Evolutionary conservation across 257 asterid genomes (phyloP), one percentile per base, ranked within the genome.

Genomic region (Oldenlandia corymbosa): DNA sequence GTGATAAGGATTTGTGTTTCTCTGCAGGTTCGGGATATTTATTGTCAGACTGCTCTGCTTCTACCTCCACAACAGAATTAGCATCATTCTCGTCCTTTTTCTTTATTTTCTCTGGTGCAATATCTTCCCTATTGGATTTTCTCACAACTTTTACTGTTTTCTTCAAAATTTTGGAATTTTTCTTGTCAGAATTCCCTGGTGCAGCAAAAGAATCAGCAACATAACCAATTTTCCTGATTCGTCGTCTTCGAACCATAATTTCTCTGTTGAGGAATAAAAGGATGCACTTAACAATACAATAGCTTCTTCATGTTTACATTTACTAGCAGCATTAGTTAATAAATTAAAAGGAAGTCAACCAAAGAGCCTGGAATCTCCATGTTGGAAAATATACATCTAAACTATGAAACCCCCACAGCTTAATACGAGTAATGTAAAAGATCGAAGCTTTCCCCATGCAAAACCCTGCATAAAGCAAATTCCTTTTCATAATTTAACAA

Each of bases 181-280:
- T 65, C 60, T 53, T 34, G 7, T 52, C 70, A 58, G 76, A 37
- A 65, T 12, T 47, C 13, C 50, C 77, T 68, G 46, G 73, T 59
- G 59, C 67, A 2, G 71, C 49, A 58, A 66, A 27, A 62, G 79
- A 67, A 46, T 71, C 79, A 32, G 66, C 66, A 58, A 16, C 17
- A 56, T 27, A 59, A 39, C 62, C 56, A 66, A 66, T 78, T 37
- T 14, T 52, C 76, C 69, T 57, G 37, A 73, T 80, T 54, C 53
- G n/a, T n/a, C n/a, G n/a, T 72, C 68, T 66, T 58, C 13, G 53
- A 51, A 79, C 76, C 88, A 89, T 86, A 54, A 43, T 65, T 62
- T 62, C 69, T 64, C 55, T 51, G 77, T 75, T 50, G 48, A 64
- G 31, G 4, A 56, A 17, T 4, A 17, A 32, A 34, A 10, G 21